These are phyloP conservation scores for Geotrichum macrosporum DNA, from an alignment of 1,139 yeast species.

Conservation along the genomic window DNA sequence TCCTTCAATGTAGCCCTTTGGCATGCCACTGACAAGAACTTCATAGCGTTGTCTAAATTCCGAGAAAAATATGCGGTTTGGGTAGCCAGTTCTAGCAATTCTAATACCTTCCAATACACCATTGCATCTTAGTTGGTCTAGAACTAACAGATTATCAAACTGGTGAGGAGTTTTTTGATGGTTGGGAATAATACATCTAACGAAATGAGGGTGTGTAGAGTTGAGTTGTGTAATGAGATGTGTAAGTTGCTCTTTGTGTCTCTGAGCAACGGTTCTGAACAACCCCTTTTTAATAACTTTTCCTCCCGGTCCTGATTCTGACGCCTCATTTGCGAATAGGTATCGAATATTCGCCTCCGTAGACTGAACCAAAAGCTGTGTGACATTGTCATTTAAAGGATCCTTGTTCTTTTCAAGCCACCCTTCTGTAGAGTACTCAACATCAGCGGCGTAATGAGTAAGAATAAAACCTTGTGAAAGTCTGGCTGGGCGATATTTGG, in stretches of 20 bases:
- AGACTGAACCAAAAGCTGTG: conserved; percentile 56
- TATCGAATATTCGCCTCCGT: conserved; percentile 48
- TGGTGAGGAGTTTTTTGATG: conserved; percentile 63
- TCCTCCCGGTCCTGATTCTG: conserved; percentile 21
- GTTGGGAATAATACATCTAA: conserved; percentile 92
- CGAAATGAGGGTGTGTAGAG: conserved; percentile 91
- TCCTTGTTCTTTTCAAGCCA: conserved; percentile 96
- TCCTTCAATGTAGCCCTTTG: conserved; percentile 40
- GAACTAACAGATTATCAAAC: conserved; percentile 71
- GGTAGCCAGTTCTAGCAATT: conserved; percentile 95
- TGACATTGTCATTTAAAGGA: conserved; percentile 76
- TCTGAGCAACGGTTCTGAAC: conserved; percentile 77
- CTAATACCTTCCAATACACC: conserved; percentile 98
- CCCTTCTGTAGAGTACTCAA: conserved; percentile 83
- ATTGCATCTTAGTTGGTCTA: conserved; percentile 89
- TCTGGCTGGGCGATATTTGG: conserved; percentile 69
- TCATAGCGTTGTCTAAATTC: conserved; percentile 75
- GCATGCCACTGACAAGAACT: conserved; percentile 50
- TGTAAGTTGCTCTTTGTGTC: conserved; percentile 68
- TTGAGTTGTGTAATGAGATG: conserved; percentile 69
- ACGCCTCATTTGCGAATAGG: conserved; percentile 40
- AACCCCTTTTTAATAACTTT: conserved; percentile 40
- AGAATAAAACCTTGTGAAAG: conserved; percentile 56
- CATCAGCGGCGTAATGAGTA: conserved; percentile 93
- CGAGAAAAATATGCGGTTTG: conserved; percentile 80